Conservation (phyloP, 805 yeast genomes). For the Priceomyces medius region DNA sequence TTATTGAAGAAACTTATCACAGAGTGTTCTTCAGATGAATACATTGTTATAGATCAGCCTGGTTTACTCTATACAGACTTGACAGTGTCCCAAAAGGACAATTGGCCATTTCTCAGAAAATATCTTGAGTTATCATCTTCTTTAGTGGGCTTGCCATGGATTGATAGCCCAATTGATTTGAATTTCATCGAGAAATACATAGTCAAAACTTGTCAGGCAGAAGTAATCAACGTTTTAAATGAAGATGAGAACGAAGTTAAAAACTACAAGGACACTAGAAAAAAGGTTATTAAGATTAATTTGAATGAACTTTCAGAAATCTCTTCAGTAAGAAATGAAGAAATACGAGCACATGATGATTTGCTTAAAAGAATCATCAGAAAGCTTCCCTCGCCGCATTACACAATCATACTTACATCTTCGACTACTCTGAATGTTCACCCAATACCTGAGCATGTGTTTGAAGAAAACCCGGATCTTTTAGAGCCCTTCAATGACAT, state of each 20-base stretch:
- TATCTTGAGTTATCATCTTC: constrained; percentile 60
- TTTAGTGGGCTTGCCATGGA: constrained; percentile 56
- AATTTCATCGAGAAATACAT: constrained; percentile 42
- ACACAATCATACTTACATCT: constrained; percentile 57
- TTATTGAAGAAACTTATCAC: constrained; percentile 36
- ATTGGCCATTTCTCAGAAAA: constrained; percentile 50
- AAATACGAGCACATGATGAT: constrained; percentile 43
- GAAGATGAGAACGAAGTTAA: constrained; percentile 48
- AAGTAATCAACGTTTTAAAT: constrained; percentile 34
- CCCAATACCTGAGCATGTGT: constrained; percentile 29
- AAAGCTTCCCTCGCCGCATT: constrained; percentile 72
- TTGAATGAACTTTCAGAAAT: constrained; percentile 46
- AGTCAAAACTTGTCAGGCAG: constrained; percentile 52
- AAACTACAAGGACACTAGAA: constrained; percentile 59
- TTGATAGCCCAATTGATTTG: constrained; percentile 41
- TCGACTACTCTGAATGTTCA: constrained; percentile 20
- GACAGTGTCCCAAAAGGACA: constrained; percentile 26
- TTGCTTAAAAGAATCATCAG: constrained; percentile 56
- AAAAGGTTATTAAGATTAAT: constrained; percentile 60
- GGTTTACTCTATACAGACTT: constrained; percentile 34
- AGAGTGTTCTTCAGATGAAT: constrained; percentile 38
- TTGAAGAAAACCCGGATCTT: constrained; percentile 31
- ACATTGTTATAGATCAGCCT: constrained; percentile 38
- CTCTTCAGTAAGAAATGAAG: constrained; percentile 17
- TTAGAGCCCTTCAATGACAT: constrained; percentile 56